Conservation (phyloP, 352 stramenopile species). For the Globisporangium emineosum region DNA sequence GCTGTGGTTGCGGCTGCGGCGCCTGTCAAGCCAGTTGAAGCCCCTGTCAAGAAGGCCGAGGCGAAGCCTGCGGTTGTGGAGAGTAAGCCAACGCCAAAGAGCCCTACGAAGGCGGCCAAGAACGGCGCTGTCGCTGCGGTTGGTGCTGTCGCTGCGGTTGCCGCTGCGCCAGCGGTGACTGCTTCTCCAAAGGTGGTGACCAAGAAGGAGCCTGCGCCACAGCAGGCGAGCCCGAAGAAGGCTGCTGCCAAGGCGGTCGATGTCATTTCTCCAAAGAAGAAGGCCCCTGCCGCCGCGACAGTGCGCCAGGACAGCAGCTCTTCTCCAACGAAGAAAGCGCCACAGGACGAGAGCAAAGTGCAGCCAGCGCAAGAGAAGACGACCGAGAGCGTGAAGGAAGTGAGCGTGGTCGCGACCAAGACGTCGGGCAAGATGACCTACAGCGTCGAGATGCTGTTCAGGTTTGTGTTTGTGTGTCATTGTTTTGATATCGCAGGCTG, state of each 20-base stretch:
- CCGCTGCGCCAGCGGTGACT: background rate
- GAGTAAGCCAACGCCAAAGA: conserved; percentile 15
- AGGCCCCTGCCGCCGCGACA: background rate
- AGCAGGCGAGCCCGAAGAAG: conserved; percentile 14
- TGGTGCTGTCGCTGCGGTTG: conserved; percentile 3
- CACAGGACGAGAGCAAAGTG: conserved; percentile 9
- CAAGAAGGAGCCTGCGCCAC: conserved; percentile 12
- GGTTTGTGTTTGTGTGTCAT: too few relatives aligned
- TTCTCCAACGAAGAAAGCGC: conserved; percentile 7
- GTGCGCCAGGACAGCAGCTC: conserved; percentile 8
- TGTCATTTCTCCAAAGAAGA: conserved; percentile 8
- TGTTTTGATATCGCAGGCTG: too few relatives aligned
- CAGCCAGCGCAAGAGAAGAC: conserved; percentile 7
- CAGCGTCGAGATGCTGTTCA: conserved; percentile 49
- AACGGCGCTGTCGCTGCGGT: conserved; percentile 1
- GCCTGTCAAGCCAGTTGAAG: background rate
- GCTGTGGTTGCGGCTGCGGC: background rate
- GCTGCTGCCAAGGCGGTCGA: conserved; percentile 9
- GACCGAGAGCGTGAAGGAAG: conserved; percentile 21
- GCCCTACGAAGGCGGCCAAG: conserved; percentile 15
- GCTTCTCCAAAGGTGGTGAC: conserved; percentile 6
- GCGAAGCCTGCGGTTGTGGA: conserved; percentile 11
- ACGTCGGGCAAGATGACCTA: conserved; percentile 49
- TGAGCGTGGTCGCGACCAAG: conserved; percentile 32
- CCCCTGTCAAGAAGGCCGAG: conserved; percentile 10